Conservation (phyloP, 1,284 basidiomycete species). For the Wallemia ichthyophaga region DNA sequence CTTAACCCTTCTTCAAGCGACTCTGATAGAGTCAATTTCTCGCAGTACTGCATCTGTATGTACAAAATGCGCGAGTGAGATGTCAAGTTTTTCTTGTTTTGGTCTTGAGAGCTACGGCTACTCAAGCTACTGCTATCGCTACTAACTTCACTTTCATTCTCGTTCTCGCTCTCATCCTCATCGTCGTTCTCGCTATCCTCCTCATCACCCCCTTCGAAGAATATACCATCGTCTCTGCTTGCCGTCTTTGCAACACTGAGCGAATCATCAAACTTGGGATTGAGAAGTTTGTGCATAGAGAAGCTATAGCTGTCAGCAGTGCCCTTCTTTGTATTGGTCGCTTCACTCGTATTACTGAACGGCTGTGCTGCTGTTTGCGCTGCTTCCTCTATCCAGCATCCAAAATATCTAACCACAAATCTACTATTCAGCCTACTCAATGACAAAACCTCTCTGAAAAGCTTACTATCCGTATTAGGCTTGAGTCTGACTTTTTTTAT, state of each 20-base stretch:
- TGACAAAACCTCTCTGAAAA: slow-evolving; percentile 14
- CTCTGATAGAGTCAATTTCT: slow-evolving; percentile 13
- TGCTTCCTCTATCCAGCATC: slow-evolving; percentile 6
- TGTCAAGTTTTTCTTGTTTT: neutral
- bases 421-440: slow-evolving; percentile 14
- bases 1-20: slow-evolving; percentile 6
- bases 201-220: neutral
- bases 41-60: slow-evolving; percentile 15
- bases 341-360: neutral
- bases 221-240: neutral
- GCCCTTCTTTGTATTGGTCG: neutral
- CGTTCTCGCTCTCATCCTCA: neutral
- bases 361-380: neutral
- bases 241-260: neutral
- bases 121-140: neutral
- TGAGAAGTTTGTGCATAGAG: neutral
- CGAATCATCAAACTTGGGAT: neutral
- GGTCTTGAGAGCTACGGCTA: neutral
- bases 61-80: slow-evolving; percentile 6
- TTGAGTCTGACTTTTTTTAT: slow-evolving; percentile 3
- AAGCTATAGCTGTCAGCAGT: neutral
- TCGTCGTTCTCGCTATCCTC: neutral
- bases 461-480: slow-evolving; percentile 13
- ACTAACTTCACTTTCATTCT: neutral
- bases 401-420: slow-evolving; percentile 14